Evolutionary conservation across 1,139 yeast species (phyloP).

Genomic region (Neolecta irregularis): DNA sequence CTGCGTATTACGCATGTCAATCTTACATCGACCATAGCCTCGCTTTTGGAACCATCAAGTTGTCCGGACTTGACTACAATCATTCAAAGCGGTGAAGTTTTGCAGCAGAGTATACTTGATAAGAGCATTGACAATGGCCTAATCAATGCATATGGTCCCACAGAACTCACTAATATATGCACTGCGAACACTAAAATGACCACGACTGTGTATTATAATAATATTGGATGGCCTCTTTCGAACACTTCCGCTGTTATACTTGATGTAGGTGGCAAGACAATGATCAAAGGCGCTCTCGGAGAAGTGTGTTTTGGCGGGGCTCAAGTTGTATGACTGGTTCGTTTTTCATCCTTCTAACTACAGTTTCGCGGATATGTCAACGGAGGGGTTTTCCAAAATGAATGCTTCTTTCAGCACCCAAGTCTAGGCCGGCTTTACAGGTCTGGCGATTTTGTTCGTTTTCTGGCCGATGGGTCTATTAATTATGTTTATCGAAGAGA

Average conservation of each 20-base stretch:
- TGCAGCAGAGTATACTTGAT: slow-evolving; percentile 8
- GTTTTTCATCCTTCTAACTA: not conserved
- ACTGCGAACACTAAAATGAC: slow-evolving; percentile 6
- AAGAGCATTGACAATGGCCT: slow-evolving; percentile 10
- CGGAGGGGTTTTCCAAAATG: slow-evolving; percentile 12
- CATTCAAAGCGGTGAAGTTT: slow-evolving; percentile 14
- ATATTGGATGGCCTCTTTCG: slow-evolving; percentile 14
- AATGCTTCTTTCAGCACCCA: slow-evolving; percentile 14
- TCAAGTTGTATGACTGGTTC: slow-evolving; percentile 15
- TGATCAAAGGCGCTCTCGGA: slow-evolving; percentile 17
- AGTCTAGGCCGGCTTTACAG: slow-evolving; percentile 15
- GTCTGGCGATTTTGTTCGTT: slow-evolving; percentile 18
- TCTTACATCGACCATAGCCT: slow-evolving; percentile 15
- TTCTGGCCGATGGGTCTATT: slow-evolving; percentile 16
- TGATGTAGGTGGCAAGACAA: slow-evolving; percentile 7
- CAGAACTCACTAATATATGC: slow-evolving; percentile 16
- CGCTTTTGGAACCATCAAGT: slow-evolving; percentile 9
- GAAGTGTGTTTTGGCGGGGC: slow-evolving; percentile 18
- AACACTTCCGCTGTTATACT: slow-evolving; percentile 16
- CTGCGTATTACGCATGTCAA: slow-evolving; percentile 15
- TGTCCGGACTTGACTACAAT: slow-evolving; percentile 11
- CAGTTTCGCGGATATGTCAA: slow-evolving; percentile 16
- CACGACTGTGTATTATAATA: slow-evolving; percentile 5
- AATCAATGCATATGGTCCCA: slow-evolving; percentile 17
- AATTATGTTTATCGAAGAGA: slow-evolving; percentile 18